These are phyloP conservation scores for Synchytrium microbalum DNA, from an alignment of 371 early-diverging fungal species.

Conservation along the genomic window DNA sequence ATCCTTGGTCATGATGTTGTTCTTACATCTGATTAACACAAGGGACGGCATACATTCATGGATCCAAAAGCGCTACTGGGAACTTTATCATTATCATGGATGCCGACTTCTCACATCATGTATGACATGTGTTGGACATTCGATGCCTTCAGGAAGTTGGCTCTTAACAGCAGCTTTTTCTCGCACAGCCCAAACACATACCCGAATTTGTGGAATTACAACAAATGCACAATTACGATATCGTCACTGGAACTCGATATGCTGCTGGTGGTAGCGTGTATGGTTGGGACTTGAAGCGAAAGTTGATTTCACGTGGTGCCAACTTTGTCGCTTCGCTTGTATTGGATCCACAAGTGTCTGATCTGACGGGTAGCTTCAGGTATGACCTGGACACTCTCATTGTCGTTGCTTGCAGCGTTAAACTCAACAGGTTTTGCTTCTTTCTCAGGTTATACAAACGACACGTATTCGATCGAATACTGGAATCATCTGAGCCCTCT, in stretches of 20 bases:
- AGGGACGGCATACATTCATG: slow-evolving; percentile 97
- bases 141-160: background rate
- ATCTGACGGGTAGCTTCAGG: slow-evolving; percentile 95
- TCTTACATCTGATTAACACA: no score
- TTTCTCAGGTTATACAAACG: slow-evolving; percentile 82
- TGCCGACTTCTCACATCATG: slow-evolving; percentile 98
- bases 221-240: slow-evolving; percentile 75
- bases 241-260: slow-evolving; percentile 96
- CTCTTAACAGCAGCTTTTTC: slow-evolving; percentile 2
- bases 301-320: slow-evolving; percentile 94
- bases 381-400: slow-evolving; percentile 29
- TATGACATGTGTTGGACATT: slow-evolving; percentile 25
- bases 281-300: slow-evolving; percentile 97
- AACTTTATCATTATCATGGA: slow-evolving; percentile 97
- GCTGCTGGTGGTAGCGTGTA: slow-evolving; percentile 87
- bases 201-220: slow-evolving; percentile 87
- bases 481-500: slow-evolving; percentile 80
- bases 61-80: slow-evolving; percentile 88
- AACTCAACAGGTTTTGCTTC: background rate
- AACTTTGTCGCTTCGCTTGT: slow-evolving; percentile 93
- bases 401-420: background rate
- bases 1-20: no score
- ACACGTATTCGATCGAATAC: slow-evolving; percentile 63
- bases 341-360: slow-evolving; percentile 85
- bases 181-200: slow-evolving; percentile 86